Percentiles rank a stretch among this genome's conserved stretches.
Conservation (phyloP, 1,139 yeast genomes). For the Pichia cactophila region DNA sequence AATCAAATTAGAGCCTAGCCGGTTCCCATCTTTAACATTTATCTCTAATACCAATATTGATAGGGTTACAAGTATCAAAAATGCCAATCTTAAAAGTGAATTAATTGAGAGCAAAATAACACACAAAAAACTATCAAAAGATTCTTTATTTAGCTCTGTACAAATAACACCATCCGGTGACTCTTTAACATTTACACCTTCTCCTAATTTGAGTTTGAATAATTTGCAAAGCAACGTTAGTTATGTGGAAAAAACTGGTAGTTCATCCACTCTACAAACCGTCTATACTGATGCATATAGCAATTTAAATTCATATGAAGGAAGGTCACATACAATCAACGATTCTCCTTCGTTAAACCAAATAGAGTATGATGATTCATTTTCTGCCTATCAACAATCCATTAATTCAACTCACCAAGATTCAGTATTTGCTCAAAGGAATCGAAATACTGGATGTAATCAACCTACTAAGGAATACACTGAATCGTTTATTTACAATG, state of each 20-base stretch:
- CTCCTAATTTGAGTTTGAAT: background rate
- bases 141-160: constrained; percentile 4
- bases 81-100: constrained; percentile 17
- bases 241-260: constrained; percentile 4
- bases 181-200: background rate
- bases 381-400: constrained; percentile 21
- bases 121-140: constrained; percentile 6
- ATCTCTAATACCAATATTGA: constrained; percentile 5
- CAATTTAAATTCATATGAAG: constrained; percentile 5
- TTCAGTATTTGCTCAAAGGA: background rate
- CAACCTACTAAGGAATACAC: constrained; percentile 9
- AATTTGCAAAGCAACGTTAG: background rate
- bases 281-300: constrained; percentile 11
- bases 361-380: constrained; percentile 13
- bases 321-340: background rate
- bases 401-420: constrained; percentile 13
- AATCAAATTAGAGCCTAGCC: constrained; percentile 3
- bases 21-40: constrained; percentile 16
- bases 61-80: constrained; percentile 14
- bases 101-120: constrained; percentile 10
- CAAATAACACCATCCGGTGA: background rate
- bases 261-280: constrained; percentile 8
- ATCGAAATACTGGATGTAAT: background rate
- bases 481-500: constrained; percentile 25
- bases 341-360: background rate